phyloP scores from a whole-genome alignment of 164 flowering plant species.

The Pachysandra terminalis region DNA sequence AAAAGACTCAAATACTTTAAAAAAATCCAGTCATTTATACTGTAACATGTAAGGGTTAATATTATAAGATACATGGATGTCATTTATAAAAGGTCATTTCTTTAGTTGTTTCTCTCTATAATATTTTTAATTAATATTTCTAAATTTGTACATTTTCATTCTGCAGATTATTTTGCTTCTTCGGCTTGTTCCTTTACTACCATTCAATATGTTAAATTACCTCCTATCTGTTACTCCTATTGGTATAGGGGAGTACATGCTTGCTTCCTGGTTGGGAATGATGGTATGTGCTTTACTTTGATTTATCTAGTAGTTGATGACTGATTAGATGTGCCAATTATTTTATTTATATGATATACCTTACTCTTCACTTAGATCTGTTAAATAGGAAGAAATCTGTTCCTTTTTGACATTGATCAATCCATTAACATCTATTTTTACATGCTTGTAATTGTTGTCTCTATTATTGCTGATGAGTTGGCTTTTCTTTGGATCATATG shows the following conservation, averaged over 20 bases:
- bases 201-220: slow-evolving; percentile 94
- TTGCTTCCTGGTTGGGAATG: slow-evolving; percentile 99
- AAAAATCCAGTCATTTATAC: too few relatives aligned
- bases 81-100: neutral
- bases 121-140: too few relatives aligned
- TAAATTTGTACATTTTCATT: slow-evolving; percentile 4
- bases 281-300: slow-evolving; percentile 50
- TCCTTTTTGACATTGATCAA: neutral
- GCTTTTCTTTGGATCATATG: neutral
- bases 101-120: too few relatives aligned
- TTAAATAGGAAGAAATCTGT: neutral
- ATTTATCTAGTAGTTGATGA: neutral
- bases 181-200: slow-evolving; percentile 94
- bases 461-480: too few relatives aligned
- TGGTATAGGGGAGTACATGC: slow-evolving; percentile 63
- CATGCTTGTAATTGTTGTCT: too few relatives aligned
- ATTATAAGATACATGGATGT: too few relatives aligned
- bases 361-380: neutral
- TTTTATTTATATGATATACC: too few relatives aligned
- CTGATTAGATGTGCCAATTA: neutral
- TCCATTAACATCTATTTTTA: neutral
- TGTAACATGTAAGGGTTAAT: too few relatives aligned
- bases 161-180: slow-evolving; percentile 84
- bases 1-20: too few relatives aligned
- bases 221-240: slow-evolving; percentile 95